Percentiles rank a stretch among this genome's conserved stretches.
These are phyloP conservation scores for Debaryomyces fabryi DNA, from an alignment of 1,139 yeast genomes.

Conservation along the genomic window DNA sequence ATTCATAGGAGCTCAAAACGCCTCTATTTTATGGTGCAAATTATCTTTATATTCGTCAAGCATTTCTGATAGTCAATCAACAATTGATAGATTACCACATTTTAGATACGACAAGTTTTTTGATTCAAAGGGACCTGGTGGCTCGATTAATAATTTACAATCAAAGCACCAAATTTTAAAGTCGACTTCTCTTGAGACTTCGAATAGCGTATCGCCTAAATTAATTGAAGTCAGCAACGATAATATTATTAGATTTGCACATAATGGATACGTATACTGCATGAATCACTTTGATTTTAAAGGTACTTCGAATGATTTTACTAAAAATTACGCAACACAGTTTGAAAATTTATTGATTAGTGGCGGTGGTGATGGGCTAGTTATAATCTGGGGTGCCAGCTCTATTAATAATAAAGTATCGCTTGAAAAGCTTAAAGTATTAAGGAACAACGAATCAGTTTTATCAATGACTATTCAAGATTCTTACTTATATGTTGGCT, in stretches of 20 bases:
- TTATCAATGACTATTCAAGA: constrained; percentile 65
- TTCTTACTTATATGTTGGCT: constrained; percentile 76
- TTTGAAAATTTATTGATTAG: constrained; percentile 31
- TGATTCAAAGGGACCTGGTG: constrained; percentile 89
- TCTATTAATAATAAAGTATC: constrained; percentile 10
- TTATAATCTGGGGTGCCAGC: constrained; percentile 68
- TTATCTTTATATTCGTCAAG: constrained; percentile 22
- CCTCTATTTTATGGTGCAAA: constrained; percentile 75
- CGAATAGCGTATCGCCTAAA: constrained; percentile 19
- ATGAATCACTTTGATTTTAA: constrained; percentile 43
- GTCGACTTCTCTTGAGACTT: constrained; percentile 18
- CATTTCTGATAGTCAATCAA: constrained; percentile 12
- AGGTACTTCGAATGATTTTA: constrained; percentile 19
- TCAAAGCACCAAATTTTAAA: constrained; percentile 32
- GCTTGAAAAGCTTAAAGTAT: constrained; percentile 33
- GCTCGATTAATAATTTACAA: constrained; percentile 44
- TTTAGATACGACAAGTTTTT: constrained; percentile 83
- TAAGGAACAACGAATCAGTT: constrained; percentile 71
- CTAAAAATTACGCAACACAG: constrained; percentile 20
- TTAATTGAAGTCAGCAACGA: constrained; percentile 69
- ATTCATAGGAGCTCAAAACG: constrained; percentile 90
- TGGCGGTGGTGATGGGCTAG: constrained; percentile 91
- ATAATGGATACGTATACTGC: constrained; percentile 85
- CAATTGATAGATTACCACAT: constrained; percentile 63
- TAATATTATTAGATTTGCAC: constrained; percentile 79